These are phyloP conservation scores for Triticum aestivum DNA, from an alignment of 176 grass and related monocot genomes.

Conservation along the genomic window IWGSC_CS_RefSeq_v2.1 NC_057809.1:542508405-542508904, in stretches of 20 bases:
- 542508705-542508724: not conserved
- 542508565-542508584: not conserved
- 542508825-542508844: not conserved
- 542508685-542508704: not conserved
- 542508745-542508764: not conserved
- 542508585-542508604: constrained; percentile 14
- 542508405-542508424: not conserved
- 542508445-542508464: not conserved
- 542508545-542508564: not conserved
- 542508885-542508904: constrained; percentile 18
- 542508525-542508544: not conserved
- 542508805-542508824: not conserved
- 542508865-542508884: not conserved
- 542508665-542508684: not conserved
- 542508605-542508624: not conserved
- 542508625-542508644: not conserved
- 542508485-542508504: not conserved
- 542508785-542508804: not conserved
- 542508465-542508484: not conserved
- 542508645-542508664: not conserved
- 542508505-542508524: not conserved
- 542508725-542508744: not conserved
- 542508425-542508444: not conserved
- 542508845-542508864: not conserved
- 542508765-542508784: not conserved